Base-by-base conservation (phyloP, 2,329 filamentous ascomycete species). In the Fulvia fulva region DNA sequence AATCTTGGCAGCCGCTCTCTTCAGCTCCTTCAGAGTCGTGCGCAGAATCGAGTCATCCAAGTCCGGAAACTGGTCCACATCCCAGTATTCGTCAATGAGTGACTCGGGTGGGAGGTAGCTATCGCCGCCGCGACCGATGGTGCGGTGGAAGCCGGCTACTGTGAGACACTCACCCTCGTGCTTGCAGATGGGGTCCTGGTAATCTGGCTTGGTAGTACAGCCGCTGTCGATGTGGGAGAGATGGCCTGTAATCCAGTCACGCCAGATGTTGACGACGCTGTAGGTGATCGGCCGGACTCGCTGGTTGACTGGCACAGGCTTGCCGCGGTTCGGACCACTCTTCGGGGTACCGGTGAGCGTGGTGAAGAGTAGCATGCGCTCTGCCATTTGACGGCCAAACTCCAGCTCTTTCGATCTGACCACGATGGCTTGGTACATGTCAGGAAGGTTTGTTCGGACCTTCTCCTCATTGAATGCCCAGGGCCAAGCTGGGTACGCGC, bases 191-290 rank as follows among this genome's bases (percentile, higher is more conserved):
- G 53, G 44, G 14, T 47, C 44, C 14, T 47, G 21, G 30, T 59
- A 25, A 51, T 53, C 22, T 2, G 14, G 28, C 1, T 41, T n/a
- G n/a, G 19, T 21, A 22, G 28, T 43, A 45, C 23, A 14, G 14
- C 45, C 3, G 32, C 44, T 26, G 46, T 45, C 32, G 34, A 56
- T 7, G 16, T 41, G 22, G 4, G 32, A 21, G 26, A 76, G 58
- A 6, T 65, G 63, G 0, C 53, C 49, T 0, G 59, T 61, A 1
- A 75, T 52, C 50, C 67, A 68, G 54, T 72, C 70, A 0, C 72
- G 64, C 61, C 73, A 74, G 14, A 70, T 26, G 19, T 70, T 68
- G 1, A 75, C 68, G 0, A 66, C 47, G 37, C 68, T 47, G 22
- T 26, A 47, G 25, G 2, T 25, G 23, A 32, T 26, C 16, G 47